Conservation (phyloP, 2,329 filamentous ascomycete species). For the Beauveria varroae region DNA sequence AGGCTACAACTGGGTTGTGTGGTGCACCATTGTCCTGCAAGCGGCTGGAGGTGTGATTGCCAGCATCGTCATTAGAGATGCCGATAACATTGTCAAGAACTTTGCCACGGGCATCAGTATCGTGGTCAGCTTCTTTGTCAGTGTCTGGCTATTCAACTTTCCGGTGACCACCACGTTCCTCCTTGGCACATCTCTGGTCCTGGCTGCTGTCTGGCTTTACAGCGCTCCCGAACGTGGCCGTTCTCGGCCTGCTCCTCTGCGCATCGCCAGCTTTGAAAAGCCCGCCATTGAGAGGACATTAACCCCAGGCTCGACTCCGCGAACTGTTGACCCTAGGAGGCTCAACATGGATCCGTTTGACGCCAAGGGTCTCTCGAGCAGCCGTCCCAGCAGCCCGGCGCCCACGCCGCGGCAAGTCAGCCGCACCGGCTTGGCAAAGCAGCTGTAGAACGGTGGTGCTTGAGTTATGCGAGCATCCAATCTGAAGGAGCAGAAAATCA, state of each 20-base stretch:
- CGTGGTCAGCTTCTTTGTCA: constrained; percentile 76
- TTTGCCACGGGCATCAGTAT: constrained; percentile 92
- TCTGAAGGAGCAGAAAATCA: background rate
- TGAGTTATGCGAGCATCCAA: too few relatives aligned
- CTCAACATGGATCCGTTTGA: constrained; percentile 35
- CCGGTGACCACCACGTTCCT: constrained; percentile 69
- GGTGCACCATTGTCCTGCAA: constrained; percentile 76
- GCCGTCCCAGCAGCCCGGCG: constrained; percentile 40
- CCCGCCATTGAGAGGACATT: constrained; percentile 45
- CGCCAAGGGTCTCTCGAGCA: constrained; percentile 32
- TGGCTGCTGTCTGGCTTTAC: constrained; percentile 81
- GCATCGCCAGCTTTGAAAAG: constrained; percentile 71
- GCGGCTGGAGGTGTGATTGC: constrained; percentile 75
- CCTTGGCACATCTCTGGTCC: constrained; percentile 68
- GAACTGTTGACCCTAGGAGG: constrained; percentile 23
- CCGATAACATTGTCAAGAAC: constrained; percentile 78
- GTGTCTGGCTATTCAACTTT: constrained; percentile 79
- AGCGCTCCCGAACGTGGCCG: constrained; percentile 54
- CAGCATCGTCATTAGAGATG: constrained; percentile 33
- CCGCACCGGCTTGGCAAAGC: constrained; percentile 24
- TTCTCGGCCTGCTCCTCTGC: constrained; percentile 55
- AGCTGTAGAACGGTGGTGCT: background rate
- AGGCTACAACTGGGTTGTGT: constrained; percentile 89
- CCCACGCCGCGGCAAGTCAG: constrained; percentile 31
- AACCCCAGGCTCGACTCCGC: constrained; percentile 30